Percentiles rank a stretch among this genome's conserved stretches.
Conservation (phyloP, 78 protist species). For the Tieghemostelium lacteum region DNA sequence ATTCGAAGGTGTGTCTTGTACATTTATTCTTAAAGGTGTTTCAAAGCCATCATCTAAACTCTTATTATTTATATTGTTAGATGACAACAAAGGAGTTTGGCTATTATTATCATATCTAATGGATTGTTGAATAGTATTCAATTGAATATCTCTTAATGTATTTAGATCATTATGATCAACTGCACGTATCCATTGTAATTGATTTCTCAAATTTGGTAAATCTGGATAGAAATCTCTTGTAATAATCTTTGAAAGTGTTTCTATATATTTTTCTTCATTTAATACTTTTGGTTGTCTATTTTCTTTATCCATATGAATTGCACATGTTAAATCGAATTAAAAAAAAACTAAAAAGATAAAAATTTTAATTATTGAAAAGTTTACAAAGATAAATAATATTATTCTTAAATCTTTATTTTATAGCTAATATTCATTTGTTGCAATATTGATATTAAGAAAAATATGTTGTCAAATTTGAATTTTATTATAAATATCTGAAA, state of each 20-base stretch:
- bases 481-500: no score
- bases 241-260: constrained; percentile 48
- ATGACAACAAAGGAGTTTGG: background rate
- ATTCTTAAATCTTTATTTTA: no score
- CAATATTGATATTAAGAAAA: no score
- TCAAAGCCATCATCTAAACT: no score
- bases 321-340: background rate
- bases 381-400: background rate
- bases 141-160: constrained; percentile 50
- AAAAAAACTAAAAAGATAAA: no score
- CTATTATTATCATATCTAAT: background rate
- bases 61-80: background rate
- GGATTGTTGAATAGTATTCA: constrained; percentile 13
- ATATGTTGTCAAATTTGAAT: no score
- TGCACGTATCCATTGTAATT: constrained; percentile 77
- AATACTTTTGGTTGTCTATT: constrained; percentile 17
- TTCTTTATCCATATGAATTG: background rate
- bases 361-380: background rate
- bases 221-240: constrained; percentile 85
- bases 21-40: background rate
- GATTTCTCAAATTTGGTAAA: constrained; percentile 54
- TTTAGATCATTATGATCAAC: constrained; percentile 67
- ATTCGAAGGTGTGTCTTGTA: background rate
- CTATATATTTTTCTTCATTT: constrained; percentile 77
- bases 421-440: no score